A percentile compares a stretch with the other conserved stretches of the same genome.
Evolutionary conservation across 441 rosid species (phyloP).

Genomic region (Jatropha podagrica): DNA sequence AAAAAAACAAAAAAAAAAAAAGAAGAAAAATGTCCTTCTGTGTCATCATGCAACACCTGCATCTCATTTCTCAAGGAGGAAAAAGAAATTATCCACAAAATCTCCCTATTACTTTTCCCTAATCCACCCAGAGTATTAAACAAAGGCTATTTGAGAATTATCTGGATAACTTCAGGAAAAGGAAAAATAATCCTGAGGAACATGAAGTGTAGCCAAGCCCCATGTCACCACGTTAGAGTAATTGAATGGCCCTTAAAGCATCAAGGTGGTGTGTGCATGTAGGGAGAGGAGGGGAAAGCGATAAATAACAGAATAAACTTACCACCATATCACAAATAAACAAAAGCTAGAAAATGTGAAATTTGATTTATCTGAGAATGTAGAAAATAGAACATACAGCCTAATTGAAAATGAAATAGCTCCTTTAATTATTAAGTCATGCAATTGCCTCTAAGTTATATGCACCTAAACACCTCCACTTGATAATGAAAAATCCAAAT

Average conservation of each 20-base stretch:
- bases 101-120: neutral
- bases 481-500: slow-evolving; percentile 6
- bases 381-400: neutral
- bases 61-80: neutral
- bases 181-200: neutral
- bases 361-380: neutral
- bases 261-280: no score
- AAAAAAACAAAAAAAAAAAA: no score
- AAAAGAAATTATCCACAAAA: neutral
- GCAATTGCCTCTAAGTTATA: neutral
- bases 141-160: neutral
- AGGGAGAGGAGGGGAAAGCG: neutral
- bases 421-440: neutral
- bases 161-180: neutral
- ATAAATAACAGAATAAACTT: neutral
- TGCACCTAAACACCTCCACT: slow-evolving; percentile 7
- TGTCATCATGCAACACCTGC: neutral
- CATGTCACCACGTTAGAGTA: neutral
- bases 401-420: neutral
- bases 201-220: neutral
- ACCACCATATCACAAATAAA: neutral
- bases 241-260: neutral
- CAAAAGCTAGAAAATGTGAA: neutral
- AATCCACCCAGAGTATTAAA: neutral
- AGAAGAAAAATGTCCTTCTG: neutral